Evolutionary conservation across 2,329 filamentous ascomycete species (phyloP).

Genomic region (Chrysosporium keratinophilum): DNA sequence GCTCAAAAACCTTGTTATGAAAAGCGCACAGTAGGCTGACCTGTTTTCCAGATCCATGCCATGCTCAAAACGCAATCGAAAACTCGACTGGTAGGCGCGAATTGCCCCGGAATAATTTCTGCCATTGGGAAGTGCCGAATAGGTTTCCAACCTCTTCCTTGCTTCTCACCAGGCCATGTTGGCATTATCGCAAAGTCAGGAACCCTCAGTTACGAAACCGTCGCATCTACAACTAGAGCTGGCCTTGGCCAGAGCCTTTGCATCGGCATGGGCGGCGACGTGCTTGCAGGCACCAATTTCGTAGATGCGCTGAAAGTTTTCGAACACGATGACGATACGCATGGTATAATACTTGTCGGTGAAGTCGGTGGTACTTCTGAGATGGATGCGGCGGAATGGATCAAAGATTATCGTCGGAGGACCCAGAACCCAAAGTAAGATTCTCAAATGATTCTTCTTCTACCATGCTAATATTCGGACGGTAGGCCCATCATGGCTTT

Average conservation of each 20-base stretch:
- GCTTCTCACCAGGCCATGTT: constrained; percentile 57
- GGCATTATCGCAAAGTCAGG: constrained; percentile 73
- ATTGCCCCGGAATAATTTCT: constrained; percentile 69
- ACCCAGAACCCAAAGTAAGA: constrained; percentile 52
- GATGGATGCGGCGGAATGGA: constrained; percentile 63
- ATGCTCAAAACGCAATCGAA: constrained; percentile 61
- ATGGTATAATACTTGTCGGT: constrained; percentile 61
- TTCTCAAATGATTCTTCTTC: background rate
- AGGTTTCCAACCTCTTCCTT: constrained; percentile 67
- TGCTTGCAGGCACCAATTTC: constrained; percentile 63
- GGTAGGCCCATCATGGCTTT: constrained; percentile 60
- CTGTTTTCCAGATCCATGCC: constrained; percentile 47
- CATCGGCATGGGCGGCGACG: constrained; percentile 67
- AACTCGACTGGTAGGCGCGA: constrained; percentile 66
- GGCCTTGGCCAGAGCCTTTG: constrained; percentile 68
- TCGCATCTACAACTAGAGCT: constrained; percentile 61
- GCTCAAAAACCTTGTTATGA: background rate
- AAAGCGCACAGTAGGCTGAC: background rate
- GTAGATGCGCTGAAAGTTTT: constrained; percentile 60
- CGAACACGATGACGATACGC: constrained; percentile 55
- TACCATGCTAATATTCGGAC: constrained; percentile 16
- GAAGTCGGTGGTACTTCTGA: constrained; percentile 63
- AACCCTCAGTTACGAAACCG: constrained; percentile 69
- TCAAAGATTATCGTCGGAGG: constrained; percentile 52
- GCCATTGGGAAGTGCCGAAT: constrained; percentile 59